A percentile compares a stretch with the other conserved stretches of the same genome.
These are phyloP conservation scores for Pseudomonodictys pantanalensis DNA, from an alignment of 495 filamentous ascomycete species.

Conservation along the genomic window DNA sequence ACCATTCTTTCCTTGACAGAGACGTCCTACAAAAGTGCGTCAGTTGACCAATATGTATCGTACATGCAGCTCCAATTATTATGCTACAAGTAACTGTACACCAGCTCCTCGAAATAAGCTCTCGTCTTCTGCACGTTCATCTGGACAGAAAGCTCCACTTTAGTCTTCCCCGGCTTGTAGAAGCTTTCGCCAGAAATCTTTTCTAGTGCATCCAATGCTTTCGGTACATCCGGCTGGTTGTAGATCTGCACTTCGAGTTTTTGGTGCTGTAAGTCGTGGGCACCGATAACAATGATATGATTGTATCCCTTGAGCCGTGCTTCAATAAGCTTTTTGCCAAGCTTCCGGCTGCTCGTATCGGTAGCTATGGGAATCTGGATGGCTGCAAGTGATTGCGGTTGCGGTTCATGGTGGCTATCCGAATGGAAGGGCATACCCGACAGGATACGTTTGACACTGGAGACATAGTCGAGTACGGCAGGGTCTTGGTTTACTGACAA, in stretches of 20 bases:
- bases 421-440: conserved; percentile 28
- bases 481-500: conserved; percentile 69
- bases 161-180: background rate
- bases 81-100: conserved; percentile 1
- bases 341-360: conserved; percentile 59
- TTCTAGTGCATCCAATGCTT: background rate
- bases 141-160: background rate
- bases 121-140: background rate
- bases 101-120: conserved; percentile 6
- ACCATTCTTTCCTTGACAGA: too few species aligned
- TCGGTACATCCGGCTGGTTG: conserved; percentile 15
- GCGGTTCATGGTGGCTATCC: conserved; percentile 25
- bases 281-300: conserved; percentile 70
- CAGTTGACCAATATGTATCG: background rate
- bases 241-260: conserved; percentile 11
- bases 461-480: conserved; percentile 57
- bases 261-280: conserved; percentile 37
- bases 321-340: conserved; percentile 67
- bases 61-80: background rate
- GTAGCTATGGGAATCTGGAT: conserved; percentile 62
- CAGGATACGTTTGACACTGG: conserved; percentile 47
- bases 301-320: conserved; percentile 74
- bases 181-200: conserved; percentile 4
- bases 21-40: too few species aligned
- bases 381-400: conserved; percentile 39